A percentile compares a stretch with the other conserved stretches of the same genome.
Conservation (phyloP, 495 filamentous ascomycete genomes). For the Neurospora intermedia region DNA sequence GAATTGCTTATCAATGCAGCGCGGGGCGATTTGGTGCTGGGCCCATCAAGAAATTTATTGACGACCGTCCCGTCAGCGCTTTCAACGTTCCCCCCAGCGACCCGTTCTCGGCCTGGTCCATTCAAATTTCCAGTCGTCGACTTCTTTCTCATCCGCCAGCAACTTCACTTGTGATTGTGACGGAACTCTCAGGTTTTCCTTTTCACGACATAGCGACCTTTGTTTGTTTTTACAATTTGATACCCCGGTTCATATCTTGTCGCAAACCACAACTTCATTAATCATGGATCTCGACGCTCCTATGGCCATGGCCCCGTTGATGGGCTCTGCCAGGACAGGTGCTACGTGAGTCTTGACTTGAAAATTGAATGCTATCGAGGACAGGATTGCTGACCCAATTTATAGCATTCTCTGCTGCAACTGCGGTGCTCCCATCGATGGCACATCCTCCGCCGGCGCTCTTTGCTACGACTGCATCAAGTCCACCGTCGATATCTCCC, state of each 20-base stretch:
- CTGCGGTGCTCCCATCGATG: conserved; percentile 88
- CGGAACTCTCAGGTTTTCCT: background rate
- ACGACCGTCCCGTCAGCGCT: background rate
- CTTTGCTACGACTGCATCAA: conserved; percentile 92
- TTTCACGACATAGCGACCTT: background rate
- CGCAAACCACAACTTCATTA: background rate
- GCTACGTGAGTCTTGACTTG: conserved; percentile 45
- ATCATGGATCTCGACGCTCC: conserved; percentile 60
- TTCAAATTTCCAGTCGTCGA: background rate
- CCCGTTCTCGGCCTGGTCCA: background rate
- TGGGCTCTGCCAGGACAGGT: conserved; percentile 35
- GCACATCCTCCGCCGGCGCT: conserved; percentile 74
- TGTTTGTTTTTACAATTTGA: background rate
- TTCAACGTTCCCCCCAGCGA: background rate
- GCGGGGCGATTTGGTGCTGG: conserved; percentile 5
- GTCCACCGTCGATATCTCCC: conserved; percentile 84
- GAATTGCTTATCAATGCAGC: conserved; percentile 6
- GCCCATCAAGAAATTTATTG: conserved; percentile 7
- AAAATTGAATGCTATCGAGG: background rate
- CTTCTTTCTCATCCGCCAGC: background rate
- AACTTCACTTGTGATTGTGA: background rate
- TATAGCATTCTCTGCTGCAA: conserved; percentile 84
- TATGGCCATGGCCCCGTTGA: conserved; percentile 41
- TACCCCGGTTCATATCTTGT: background rate
- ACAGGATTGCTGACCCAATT: conserved; percentile 5